Base-by-base conservation (phyloP, 2,329 filamentous ascomycete species). In the Epichloe uncinata region DNA sequence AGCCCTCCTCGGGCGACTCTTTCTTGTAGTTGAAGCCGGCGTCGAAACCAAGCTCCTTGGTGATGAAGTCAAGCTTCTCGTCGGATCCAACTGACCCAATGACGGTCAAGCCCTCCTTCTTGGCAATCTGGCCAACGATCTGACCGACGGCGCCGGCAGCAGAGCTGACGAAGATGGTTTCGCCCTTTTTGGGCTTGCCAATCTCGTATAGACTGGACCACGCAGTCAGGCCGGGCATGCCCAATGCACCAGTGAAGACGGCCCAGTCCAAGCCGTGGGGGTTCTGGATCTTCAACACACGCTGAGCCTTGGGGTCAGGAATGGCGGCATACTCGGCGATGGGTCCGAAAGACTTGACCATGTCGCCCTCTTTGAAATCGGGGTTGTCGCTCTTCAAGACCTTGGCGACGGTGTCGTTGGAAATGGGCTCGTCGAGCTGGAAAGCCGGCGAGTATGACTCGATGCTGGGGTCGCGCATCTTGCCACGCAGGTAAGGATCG, bases 11-110 rank as follows among this genome's bases (percentile, higher is more conserved):
- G 0, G 86, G 76, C 57, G 75, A 78, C 70, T 93, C 86, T 57
- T 79, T 89, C 76, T 93, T 91, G 75, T 94, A 94, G 73, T 94
- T 93, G 71, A 91, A 93, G 8, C 82, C 87, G 15, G 56, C 69
- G 50, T 78, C 73, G 56, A 73, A 77, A 8, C 73, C 74, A 1
- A 78, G 68, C 59, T 75, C 69, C 50, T 72, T 66, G 42, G 56
- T 61, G 48, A 77, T 65, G 64, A 81, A 93, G 18, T 85, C 78
- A 22, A 89, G 73, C 72, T 95, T 94, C 60, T 85, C 82, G 60
- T 90, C 84, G 16, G 80, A 80, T 3, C 88, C 87, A 11, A 88
- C 87, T 47, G 81, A 87, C 16, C 87, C 88, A 54, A 94, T 83
- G 40, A 94, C 87, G 42, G 68, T 82, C 51, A 93, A 67, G 2